Base-by-base conservation (phyloP, 2,329 filamentous ascomycete species). In the Dothideomycetes sp. region DNA sequence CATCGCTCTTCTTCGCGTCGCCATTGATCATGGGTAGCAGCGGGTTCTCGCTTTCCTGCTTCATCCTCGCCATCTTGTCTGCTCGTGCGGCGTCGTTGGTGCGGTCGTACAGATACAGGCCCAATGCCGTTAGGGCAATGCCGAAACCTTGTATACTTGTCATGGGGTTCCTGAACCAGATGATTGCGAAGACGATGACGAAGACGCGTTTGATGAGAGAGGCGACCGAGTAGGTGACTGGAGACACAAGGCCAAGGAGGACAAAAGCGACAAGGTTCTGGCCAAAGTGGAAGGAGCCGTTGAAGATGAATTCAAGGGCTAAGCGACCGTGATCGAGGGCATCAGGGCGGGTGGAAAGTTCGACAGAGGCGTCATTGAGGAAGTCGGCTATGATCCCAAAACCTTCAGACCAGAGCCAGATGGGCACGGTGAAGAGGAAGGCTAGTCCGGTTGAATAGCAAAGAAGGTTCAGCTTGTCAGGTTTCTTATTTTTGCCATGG, bases 381-480 rank as follows among this genome's bases (percentile, higher is more conserved):
- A 95, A 79, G 55, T 94, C 87, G 34, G 72, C 66, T 2, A 94
- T 62, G 17, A 98, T 72, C 2, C 69, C 70, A 46, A 89, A 75
- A 3, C 89, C 91, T 62, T 98, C 91, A 24, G 77, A 80, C 75
- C 86, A 88, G 47, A 96, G 75, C 91, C 91, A 98, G 38, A 96
- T 84, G 1, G 91, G 91, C 10, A 81, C 62, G 0, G 88, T 96
- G 39, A 95, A 70, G 40, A 94, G 53, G 52, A 98, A 94, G 0
- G 91, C 91, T 49, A 96, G 70, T 14, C 84, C 86, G 0, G 88
- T 94, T n/a, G 88, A 96, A 59, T 98, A 98, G 67, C 84, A 96
- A 3, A 98, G 72, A 14, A 98, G 70, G 56, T 98, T 98, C 31
- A 98, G 75, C 64, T 98, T 98, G 65, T 98, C 91, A 14, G 95